Evolutionary conservation across 164 flowering plant genomes (phyloP).

Genomic region (Taxillus chinensis): DNA sequence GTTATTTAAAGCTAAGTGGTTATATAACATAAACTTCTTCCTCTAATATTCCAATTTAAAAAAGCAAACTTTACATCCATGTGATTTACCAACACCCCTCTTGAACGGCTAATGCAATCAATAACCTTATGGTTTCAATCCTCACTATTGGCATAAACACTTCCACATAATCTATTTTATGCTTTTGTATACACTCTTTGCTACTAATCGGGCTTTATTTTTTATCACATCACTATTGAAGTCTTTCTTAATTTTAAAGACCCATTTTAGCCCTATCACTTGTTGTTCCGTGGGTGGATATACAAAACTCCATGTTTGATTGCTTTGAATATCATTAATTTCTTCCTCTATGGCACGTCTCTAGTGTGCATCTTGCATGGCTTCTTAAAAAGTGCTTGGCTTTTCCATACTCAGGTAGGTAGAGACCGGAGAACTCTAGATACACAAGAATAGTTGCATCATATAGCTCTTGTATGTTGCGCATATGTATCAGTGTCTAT

Average conservation of each 20-base stretch:
- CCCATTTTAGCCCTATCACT: background rate
- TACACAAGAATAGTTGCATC: too few species aligned
- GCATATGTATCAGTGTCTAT: too few species aligned
- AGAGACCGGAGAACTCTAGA: too few species aligned
- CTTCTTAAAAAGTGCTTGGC: background rate
- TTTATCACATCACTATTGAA: background rate
- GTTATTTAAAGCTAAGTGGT: background rate
- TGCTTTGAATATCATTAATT: background rate
- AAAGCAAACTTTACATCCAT: background rate
- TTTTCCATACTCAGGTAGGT: background rate
- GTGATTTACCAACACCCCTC: background rate
- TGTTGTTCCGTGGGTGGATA: background rate
- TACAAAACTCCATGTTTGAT: background rate
- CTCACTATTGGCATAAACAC: background rate
- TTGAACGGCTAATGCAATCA: background rate
- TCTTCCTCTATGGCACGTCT: background rate
- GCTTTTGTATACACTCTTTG: background rate
- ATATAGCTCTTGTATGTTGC: too few species aligned
- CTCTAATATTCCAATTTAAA: background rate
- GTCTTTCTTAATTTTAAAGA: background rate
- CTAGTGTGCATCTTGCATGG: background rate
- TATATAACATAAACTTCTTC: background rate
- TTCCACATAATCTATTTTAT: background rate
- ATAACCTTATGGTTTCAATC: too few species aligned
- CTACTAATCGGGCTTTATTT: background rate